Evolutionary conservation across 169 alveolate genomes (phyloP), one percentile per base, ranked within the genome.

Genomic region (Eimeria praecox): DNA sequence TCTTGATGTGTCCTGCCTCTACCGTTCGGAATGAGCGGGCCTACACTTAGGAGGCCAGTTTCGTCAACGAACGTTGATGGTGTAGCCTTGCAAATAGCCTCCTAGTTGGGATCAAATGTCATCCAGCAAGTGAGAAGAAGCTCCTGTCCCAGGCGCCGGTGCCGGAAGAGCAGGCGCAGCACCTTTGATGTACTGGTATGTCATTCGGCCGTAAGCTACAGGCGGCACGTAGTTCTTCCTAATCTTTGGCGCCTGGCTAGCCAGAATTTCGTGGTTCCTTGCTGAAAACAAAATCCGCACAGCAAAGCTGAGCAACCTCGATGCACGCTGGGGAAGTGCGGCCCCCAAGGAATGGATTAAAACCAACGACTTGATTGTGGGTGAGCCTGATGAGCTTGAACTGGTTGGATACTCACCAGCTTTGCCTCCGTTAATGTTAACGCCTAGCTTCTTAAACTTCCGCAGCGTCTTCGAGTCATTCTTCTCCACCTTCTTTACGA

Each of bases 141-240:
- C 95, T n/a, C 95, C 85, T 2, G 95, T 54, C 16, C 95, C 95
- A 9, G 77, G 82, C 2, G 95, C 85, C 20, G 90, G 95, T 24
- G 80, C 95, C 22, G 95, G 95, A 16, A 80, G 90, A 0, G 86
- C 75, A 18, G 95, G 73, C 27, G 77, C 78, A 75, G 88, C 78
- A 69, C 95, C 95, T 54, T 90, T 90, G 75, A 90, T 90, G 80
- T 90, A 90, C 90, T 90, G 95, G 78, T 90, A 90, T 4, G 95
- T 90, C 95, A 90, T 90, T 64, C 95, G 95, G 69, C 95, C 95
- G 82, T 90, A 90, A 33, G 95, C 86, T 38, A 59, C 86, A 16
- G 90, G 83, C 38, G 95, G 95, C 82, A 75, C 95, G 86, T 90
- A 75, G 71, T 73, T 73, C 90, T 75, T 90, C 80, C 86, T 90